These are phyloP conservation scores for Strigomonas culicis DNA, from an alignment of 208 protist genomes.

Conservation along the genomic window DNA sequence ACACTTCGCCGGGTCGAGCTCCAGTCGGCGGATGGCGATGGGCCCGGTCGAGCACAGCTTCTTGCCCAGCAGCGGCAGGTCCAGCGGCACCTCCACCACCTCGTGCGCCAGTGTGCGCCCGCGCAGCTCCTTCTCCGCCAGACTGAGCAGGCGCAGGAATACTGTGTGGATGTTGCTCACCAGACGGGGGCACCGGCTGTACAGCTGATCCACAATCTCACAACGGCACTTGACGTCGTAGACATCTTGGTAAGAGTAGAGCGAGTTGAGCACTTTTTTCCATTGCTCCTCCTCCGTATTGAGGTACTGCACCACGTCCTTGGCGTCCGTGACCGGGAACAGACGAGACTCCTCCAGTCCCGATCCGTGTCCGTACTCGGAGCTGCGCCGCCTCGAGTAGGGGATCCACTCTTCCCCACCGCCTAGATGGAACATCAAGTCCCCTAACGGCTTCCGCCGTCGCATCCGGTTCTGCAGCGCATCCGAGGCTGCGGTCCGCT, in stretches of 20 bases:
- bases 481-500: not conserved
- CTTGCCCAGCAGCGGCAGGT: conserved; percentile 36
- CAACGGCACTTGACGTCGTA: conserved; percentile 39
- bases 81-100: conserved; percentile 28
- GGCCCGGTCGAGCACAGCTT: conserved; percentile 45
- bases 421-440: conserved; percentile 29
- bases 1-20: conserved; percentile 40
- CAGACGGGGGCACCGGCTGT: conserved; percentile 29
- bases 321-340: not conserved
- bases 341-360: not conserved
- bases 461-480: conserved; percentile 24
- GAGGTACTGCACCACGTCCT: conserved; percentile 10
- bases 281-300: conserved; percentile 34
- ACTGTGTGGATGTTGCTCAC: conserved; percentile 22
- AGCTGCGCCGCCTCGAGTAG: not conserved
- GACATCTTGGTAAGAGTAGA: conserved; percentile 37
- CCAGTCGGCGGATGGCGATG: conserved; percentile 26
- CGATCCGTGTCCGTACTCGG: not conserved
- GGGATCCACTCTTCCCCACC: not conserved
- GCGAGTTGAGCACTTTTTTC: conserved; percentile 21
- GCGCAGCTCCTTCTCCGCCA: conserved; percentile 24
- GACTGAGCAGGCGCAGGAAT: conserved; percentile 29
- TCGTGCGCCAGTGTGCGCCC: conserved; percentile 25
- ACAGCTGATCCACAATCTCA: conserved; percentile 40
- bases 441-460: conserved; percentile 29